These are phyloP conservation scores for Lagenaria siceraria DNA, from an alignment of 306 rosid species.

Conservation along the genomic window DNA sequence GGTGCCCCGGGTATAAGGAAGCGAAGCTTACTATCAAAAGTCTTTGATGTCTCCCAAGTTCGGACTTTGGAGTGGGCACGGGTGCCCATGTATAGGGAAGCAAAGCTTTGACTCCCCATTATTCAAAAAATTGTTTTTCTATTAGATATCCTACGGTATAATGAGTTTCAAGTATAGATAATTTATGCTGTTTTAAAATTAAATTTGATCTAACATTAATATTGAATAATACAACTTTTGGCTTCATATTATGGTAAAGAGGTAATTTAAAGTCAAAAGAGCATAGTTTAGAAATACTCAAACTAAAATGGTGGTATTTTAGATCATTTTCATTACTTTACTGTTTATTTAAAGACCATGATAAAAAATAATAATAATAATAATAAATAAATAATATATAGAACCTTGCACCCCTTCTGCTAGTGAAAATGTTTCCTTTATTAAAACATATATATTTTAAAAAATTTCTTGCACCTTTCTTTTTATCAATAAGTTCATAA, in stretches of 20 bases:
- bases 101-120: too few species aligned
- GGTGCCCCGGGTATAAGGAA: too few species aligned
- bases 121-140: too few species aligned
- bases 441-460: neutral
- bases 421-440: neutral
- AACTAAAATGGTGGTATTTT: neutral
- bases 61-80: too few species aligned
- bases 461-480: neutral
- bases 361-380: neutral
- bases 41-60: too few species aligned
- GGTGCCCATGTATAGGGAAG: too few species aligned
- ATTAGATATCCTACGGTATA: neutral
- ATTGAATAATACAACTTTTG: neutral
- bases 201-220: neutral
- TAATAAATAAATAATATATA: neutral
- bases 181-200: neutral
- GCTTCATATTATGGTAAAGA: neutral
- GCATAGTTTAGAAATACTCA: too few species aligned
- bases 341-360: neutral
- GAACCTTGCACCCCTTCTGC: neutral
- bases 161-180: neutral
- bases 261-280: too few species aligned
- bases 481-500: neutral
- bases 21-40: too few species aligned
- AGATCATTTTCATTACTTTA: neutral